Base-by-base conservation (phyloP, 257 asterid species). In the Salvia rosmarinus region DNA sequence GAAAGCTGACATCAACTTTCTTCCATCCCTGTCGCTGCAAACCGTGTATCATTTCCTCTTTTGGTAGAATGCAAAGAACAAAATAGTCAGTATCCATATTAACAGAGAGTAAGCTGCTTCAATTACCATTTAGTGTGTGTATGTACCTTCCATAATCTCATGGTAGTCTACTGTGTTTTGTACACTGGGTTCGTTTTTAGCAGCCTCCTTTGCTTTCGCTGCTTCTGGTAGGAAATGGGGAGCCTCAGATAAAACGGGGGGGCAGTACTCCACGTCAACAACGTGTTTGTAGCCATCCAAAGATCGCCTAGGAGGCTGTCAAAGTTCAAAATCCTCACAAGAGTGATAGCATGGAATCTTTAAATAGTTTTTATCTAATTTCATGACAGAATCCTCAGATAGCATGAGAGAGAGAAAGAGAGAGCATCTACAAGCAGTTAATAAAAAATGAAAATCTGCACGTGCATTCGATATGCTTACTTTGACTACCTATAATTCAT, bases 181-280 rank as follows among this genome's bases (percentile, higher is more conserved):
- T 23, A 58, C 9, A 76, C 46, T 91, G 32, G 96, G 88, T 58
- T 82, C 82, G 7, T 83, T 94, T 81, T 94, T 97, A 69, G 95
- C 99, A 50, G 95, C 98, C 83, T 89, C 95, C 76, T 94, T 91
- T 11, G 96, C 99, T 77, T 83, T 86, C 20, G 96, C 96, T 23
- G 99, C 99, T 81, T 89, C 85, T 4, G 93, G 96, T 73, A 89
- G 96, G 85, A 94, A 94, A 75, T 81, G 85, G 28, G 99, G 92
- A 61, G 80, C 78, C 79, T 83, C 87, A 0, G 93, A 86, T 14
- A 77, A 74, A 71, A 89, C 89, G 7, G 96, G 91, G 0, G 88
- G 90, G 82, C 89, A 89, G 74, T 86, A 86, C 74, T 91, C 95
- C 72, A 88, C 90, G 21, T 85, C 90, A 28, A 94, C 99, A 1